Base-by-base conservation (phyloP, 257 asterid species). In the Solanum dulcamara region DNA sequence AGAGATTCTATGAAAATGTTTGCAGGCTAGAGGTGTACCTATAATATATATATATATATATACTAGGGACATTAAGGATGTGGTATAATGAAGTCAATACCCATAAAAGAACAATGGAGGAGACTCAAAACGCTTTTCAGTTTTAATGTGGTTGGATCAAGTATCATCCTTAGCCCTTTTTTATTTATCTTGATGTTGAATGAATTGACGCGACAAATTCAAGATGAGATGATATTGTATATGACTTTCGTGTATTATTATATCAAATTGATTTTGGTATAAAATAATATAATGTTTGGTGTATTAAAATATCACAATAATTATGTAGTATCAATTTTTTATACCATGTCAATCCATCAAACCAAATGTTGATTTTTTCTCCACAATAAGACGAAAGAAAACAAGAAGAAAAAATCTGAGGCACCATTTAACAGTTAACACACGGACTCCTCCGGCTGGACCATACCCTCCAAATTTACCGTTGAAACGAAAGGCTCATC, bases 401-500 rank as follows among this genome's bases (percentile, higher is more conserved):
- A n/a, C 9, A 30, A 53, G 30, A 15, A 81, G 4, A 72, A 85
- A 90, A 93, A 86, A 89, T 90, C 92, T 83, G 59, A 90, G 90
- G 85, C 89, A 88, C 96, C 96, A 90, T 94, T 88, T 48, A 75
- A 85, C 87, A 79, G 89, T 85, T 85, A 38, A 68, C 88, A 67
- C 90, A 77, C 92, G 84, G 89, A 88, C 92, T 87, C 6, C 81
- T 17, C 83, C 88, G 14, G 57, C 57, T 24, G 33, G 7, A 8
- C 80, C 40, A 83, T 15, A 42, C 55, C 55, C 24, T 28, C 57
- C 74, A 83, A 75, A 68, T 55, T 85, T 68, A 68, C 83, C 83
- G 75, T 53, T 38, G 59, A 20, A 59, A 77, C 24, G 77, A 60
- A 33, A 60, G 79, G 50, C 84, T 37, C 35, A 84, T 85, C 40